These are phyloP conservation scores for Daldinia sp. DNA, from an alignment of 2,329 filamentous ascomycete species.

Conservation along the genomic window DNA sequence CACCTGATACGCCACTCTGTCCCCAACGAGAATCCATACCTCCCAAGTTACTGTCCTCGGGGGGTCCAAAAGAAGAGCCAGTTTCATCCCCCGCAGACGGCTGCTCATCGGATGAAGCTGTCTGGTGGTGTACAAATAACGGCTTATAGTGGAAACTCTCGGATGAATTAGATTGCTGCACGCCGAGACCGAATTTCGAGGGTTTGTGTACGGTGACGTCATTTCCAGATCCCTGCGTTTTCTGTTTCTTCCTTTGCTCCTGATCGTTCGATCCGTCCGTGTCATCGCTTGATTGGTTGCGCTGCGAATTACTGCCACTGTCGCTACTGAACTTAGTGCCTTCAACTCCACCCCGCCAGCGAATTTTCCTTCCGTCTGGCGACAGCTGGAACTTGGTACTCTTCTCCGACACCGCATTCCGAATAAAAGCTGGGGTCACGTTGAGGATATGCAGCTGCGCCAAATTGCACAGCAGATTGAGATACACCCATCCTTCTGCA, in stretches of 20 bases:
- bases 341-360: constrained; percentile 79
- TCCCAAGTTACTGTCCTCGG: constrained; percentile 63
- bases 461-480: constrained; percentile 83
- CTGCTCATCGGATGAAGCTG: constrained; percentile 60
- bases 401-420: constrained; percentile 75
- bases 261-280: constrained; percentile 59
- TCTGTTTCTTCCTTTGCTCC: constrained; percentile 60
- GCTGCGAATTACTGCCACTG: constrained; percentile 62
- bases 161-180: constrained; percentile 54
- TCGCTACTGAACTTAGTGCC: constrained; percentile 76
- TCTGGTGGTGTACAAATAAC: constrained; percentile 65
- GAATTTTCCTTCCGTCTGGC: constrained; percentile 79
- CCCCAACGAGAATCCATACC: constrained; percentile 61
- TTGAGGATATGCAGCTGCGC: constrained; percentile 88
- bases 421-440: constrained; percentile 82
- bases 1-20: constrained; percentile 54
- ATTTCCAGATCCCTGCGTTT: constrained; percentile 55
- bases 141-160: constrained; percentile 73
- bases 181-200: constrained; percentile 56
- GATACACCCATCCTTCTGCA: constrained; percentile 82
- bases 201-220: constrained; percentile 55
- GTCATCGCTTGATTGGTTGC: constrained; percentile 64
- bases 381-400: constrained; percentile 84
- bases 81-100: constrained; percentile 62
- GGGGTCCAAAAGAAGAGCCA: constrained; percentile 60